Base-by-base conservation (phyloP, 805 yeast genomes). In the Nakazawaea ishiwadae region DNA sequence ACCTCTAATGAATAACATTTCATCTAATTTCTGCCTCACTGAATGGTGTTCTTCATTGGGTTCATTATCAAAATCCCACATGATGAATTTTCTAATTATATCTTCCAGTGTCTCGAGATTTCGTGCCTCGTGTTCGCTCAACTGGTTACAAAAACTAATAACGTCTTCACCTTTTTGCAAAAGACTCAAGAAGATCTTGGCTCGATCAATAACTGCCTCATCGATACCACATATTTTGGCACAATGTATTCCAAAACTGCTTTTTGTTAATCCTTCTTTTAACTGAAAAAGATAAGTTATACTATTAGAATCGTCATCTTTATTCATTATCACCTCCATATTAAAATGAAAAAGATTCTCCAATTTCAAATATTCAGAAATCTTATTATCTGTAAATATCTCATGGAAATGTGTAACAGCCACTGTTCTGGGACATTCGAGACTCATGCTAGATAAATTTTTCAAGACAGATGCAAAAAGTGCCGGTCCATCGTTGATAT, bases 321-420 rank as follows among this genome's bases (percentile, higher is more conserved):
- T 19, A 12, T 35, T 31, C 29, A 59, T 45, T 6, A 58, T 17
- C 3, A 68, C 55, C 31, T 65, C 62, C 52, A 69, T 66, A 20
- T 59, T 60, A 49, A 56, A 60, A 44, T 61, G 65, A n/a, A 47
- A 50, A 2, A 65, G 49, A 1, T 54, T 55, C 0, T 46, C 39
- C 1, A 23, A 11, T 4, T 37, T 10, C 4, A 37, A 26, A 9
- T 47, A 36, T 0, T 41, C 40, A 0, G 55, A 30, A 4, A 66
- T 31, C 0, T 60, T 32, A 1, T 55, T 49, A 1, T 51, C 44
- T 11, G 53, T 48, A 32, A 70, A 67, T 5, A 71, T 45, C 38
- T 66, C 75, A 48, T 63, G 68, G 44, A 65, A 68, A 54, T 73
- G 76, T 0, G 76, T 70, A 5, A 71, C 63, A 1, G 66, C 52